These are phyloP conservation scores for Fusarium penzigii DNA, from an alignment of 2,329 filamentous ascomycete species.

Conservation along the genomic window DNA sequence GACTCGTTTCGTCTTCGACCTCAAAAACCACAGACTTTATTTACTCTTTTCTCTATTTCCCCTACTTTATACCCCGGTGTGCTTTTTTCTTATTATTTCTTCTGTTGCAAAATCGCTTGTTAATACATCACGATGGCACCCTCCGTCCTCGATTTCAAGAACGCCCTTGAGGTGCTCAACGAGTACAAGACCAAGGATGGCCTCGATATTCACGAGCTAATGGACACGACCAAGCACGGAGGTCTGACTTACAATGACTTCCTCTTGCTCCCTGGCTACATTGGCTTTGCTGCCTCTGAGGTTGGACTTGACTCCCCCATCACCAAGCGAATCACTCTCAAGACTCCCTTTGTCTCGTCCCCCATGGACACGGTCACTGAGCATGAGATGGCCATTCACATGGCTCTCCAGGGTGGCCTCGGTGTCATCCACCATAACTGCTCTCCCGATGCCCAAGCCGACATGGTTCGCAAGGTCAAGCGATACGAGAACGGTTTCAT, in stretches of 20 bases:
- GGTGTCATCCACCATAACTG: conserved; percentile 99
- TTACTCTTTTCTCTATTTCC: conserved; percentile 20
- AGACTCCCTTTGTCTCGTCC: conserved; percentile 95
- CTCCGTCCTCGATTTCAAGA: conserved; percentile 69
- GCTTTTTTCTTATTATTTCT: not conserved
- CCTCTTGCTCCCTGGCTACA: conserved; percentile 93
- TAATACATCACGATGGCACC: conserved; percentile 63
- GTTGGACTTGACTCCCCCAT: conserved; percentile 87
- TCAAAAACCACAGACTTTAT: conserved; percentile 34
- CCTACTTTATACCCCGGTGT: not conserved
- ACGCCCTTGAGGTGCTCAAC: conserved; percentile 77
- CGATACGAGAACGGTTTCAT: conserved; percentile 99
- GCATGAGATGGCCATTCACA: conserved; percentile 99
- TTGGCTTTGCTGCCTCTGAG: conserved; percentile 92
- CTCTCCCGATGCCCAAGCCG: conserved; percentile 93
- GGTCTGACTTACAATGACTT: conserved; percentile 99
- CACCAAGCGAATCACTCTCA: conserved; percentile 93
- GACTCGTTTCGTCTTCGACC: conserved; percentile 44
- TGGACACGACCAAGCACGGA: conserved; percentile 89
- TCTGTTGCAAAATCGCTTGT: not conserved
- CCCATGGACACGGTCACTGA: conserved; percentile 99
- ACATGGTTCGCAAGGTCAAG: conserved; percentile 99
- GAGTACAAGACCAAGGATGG: conserved; percentile 83
- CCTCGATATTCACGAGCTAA: conserved; percentile 79
- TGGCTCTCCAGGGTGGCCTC: conserved; percentile 82